A percentile compares a stretch with the other conserved stretches of the same genome.
These are phyloP conservation scores for Barnettozyma wickerhamii DNA, from an alignment of 805 yeast genomes.

Conservation along the genomic window DNA sequence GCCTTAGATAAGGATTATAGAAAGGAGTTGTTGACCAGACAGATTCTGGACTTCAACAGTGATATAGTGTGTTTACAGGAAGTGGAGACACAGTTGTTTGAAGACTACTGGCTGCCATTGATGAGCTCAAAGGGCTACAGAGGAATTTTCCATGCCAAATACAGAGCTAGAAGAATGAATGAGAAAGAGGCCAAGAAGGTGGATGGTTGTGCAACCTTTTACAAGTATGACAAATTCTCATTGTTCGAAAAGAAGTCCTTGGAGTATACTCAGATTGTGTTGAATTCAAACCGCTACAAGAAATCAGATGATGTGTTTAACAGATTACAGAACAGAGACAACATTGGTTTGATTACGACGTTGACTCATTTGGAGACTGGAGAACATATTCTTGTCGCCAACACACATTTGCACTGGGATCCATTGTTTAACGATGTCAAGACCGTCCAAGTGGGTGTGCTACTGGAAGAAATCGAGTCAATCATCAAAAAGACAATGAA, in stretches of 20 bases:
- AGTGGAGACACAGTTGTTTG: constrained; percentile 82
- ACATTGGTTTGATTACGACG: constrained; percentile 74
- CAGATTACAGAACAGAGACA: constrained; percentile 94
- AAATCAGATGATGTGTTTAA: constrained; percentile 93
- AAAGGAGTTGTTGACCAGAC: constrained; percentile 67
- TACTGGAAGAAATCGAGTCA: constrained; percentile 80
- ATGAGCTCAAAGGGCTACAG: constrained; percentile 72
- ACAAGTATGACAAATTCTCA: constrained; percentile 61
- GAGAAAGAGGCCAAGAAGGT: constrained; percentile 80
- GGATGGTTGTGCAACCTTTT: constrained; percentile 98
- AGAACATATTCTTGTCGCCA: constrained; percentile 68
- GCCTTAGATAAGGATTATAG: constrained; percentile 94
- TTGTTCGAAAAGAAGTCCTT: constrained; percentile 66
- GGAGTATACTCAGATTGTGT: constrained; percentile 79
- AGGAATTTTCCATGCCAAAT: constrained; percentile 80
- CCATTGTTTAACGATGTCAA: constrained; percentile 95
- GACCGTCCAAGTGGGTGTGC: constrained; percentile 89
- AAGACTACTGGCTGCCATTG: constrained; percentile 80
- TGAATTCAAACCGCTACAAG: constrained; percentile 80
- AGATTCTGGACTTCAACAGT: constrained; percentile 57
- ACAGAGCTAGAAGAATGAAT: constrained; percentile 87
- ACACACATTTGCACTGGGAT: constrained; percentile 98
- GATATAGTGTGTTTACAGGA: constrained; percentile 93
- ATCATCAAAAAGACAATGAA: constrained; percentile 38
- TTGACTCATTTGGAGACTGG: constrained; percentile 73